Evolutionary conservation across 2,329 filamentous ascomycete species (phyloP).

Genomic region (Penicillium decumbens): DNA sequence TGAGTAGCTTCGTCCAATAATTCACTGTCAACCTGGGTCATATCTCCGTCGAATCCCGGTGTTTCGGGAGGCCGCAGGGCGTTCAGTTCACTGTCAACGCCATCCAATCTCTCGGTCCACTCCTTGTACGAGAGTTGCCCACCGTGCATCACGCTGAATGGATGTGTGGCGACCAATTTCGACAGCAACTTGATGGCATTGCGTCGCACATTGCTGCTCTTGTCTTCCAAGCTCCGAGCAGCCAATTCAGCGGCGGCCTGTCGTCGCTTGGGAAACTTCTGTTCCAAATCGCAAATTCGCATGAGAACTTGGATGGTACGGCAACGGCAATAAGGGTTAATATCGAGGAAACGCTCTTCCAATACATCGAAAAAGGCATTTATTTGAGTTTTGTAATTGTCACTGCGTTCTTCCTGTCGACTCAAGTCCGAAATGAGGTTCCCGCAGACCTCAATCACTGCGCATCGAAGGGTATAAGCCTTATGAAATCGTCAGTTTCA

Average conservation of each 20-base stretch:
- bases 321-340: slow-evolving; percentile 94
- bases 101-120: slow-evolving; percentile 76
- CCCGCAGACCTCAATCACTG: slow-evolving; percentile 93
- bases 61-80: slow-evolving; percentile 70
- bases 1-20: slow-evolving; percentile 87
- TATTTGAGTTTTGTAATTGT: slow-evolving; percentile 91
- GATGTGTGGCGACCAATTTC: slow-evolving; percentile 86
- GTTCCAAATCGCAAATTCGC: slow-evolving; percentile 87
- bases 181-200: slow-evolving; percentile 92
- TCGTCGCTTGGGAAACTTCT: slow-evolving; percentile 88
- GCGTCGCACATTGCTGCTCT: slow-evolving; percentile 92
- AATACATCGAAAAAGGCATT: slow-evolving; percentile 96
- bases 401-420: slow-evolving; percentile 82
- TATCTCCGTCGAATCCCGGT: slow-evolving; percentile 66
- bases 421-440: slow-evolving; percentile 90
- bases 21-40: slow-evolving; percentile 68
- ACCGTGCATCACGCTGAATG: slow-evolving; percentile 86
- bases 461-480: slow-evolving; percentile 89
- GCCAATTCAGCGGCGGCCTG: slow-evolving; percentile 85
- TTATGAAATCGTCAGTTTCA: slow-evolving; percentile 31
- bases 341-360: slow-evolving; percentile 90
- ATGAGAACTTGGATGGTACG: slow-evolving; percentile 89
- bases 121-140: slow-evolving; percentile 79
- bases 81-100: slow-evolving; percentile 76
- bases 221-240: slow-evolving; percentile 86